Conservation (phyloP, 257 asterid genomes). For the Galeopsis tetrahit region DNA sequence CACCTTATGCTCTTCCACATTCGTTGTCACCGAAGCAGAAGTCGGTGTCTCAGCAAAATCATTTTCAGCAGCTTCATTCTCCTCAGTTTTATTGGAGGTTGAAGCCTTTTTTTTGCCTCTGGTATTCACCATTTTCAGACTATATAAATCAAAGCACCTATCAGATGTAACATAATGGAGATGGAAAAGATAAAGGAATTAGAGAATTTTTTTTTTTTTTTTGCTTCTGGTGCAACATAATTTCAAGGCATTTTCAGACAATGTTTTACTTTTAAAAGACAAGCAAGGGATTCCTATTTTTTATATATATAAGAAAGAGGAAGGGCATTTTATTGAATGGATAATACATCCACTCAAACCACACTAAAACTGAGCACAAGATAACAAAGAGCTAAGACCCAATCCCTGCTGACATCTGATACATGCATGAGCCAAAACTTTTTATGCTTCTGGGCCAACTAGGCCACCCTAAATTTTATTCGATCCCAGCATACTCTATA, state of each 20-base stretch:
- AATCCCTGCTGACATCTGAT: neutral
- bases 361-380: neutral
- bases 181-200: neutral
- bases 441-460: neutral
- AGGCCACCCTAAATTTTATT: neutral
- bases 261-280: neutral
- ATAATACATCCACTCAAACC: neutral
- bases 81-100: constrained; percentile 30
- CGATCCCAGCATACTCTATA: neutral
- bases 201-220: neutral
- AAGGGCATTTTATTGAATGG: neutral
- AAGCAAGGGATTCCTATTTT: neutral
- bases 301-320: neutral
- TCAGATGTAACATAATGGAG: constrained; percentile 17
- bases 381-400: neutral
- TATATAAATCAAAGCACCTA: constrained; percentile 28
- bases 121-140: constrained; percentile 40
- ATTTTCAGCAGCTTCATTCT: constrained; percentile 39
- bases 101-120: constrained; percentile 38
- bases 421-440: neutral
- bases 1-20: constrained; percentile 29
- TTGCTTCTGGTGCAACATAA: too few species aligned
- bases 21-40: constrained; percentile 28
- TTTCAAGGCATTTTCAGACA: too few species aligned
- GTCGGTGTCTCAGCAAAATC: constrained; percentile 29